These are phyloP conservation scores for Blastomyces parvus DNA, from an alignment of 2,329 filamentous ascomycete species.

Conservation along the genomic window DNA sequence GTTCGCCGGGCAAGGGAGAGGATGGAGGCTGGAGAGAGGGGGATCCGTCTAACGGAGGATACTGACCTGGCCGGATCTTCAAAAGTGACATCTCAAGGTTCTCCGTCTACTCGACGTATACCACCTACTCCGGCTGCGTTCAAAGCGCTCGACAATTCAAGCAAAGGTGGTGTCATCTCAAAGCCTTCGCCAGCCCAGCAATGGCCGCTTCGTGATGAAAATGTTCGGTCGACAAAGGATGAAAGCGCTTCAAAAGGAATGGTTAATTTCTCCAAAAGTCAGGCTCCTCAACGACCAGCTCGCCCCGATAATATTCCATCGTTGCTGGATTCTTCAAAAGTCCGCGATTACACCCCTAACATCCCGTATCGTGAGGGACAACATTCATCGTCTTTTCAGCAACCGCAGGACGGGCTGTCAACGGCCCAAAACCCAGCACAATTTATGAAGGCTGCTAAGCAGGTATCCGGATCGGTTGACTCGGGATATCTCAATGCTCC, in stretches of 20 bases:
- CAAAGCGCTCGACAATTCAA: constrained; percentile 11
- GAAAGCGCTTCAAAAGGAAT: constrained; percentile 21
- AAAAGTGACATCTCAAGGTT: not conserved
- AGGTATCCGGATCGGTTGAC: constrained; percentile 16
- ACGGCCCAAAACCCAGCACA: constrained; percentile 15
- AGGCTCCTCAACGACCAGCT: constrained; percentile 34
- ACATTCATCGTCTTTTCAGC: constrained; percentile 2
- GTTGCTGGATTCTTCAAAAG: constrained; percentile 29
- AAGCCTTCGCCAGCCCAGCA: constrained; percentile 32
- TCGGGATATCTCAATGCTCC: constrained; percentile 21
- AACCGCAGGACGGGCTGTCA: not conserved
- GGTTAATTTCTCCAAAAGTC: constrained; percentile 26
- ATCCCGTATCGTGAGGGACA: constrained; percentile 19
- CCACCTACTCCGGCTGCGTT: constrained; percentile 15
- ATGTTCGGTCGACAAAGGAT: constrained; percentile 19
- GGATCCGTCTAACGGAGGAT: constrained; percentile 10
- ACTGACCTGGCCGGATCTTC: not conserved
- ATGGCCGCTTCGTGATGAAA: constrained; percentile 39
- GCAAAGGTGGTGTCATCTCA: constrained; percentile 10
- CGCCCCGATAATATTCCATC: constrained; percentile 33
- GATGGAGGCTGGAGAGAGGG: constrained; percentile 22
- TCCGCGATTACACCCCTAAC: constrained; percentile 22
- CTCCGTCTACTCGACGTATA: constrained; percentile 8
- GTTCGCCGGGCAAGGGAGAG: constrained; percentile 29
- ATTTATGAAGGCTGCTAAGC: constrained; percentile 19